These are phyloP conservation scores for Hypoxylon sp. DNA, from an alignment of 2,329 filamentous ascomycete genomes.

Conservation along the genomic window DNA sequence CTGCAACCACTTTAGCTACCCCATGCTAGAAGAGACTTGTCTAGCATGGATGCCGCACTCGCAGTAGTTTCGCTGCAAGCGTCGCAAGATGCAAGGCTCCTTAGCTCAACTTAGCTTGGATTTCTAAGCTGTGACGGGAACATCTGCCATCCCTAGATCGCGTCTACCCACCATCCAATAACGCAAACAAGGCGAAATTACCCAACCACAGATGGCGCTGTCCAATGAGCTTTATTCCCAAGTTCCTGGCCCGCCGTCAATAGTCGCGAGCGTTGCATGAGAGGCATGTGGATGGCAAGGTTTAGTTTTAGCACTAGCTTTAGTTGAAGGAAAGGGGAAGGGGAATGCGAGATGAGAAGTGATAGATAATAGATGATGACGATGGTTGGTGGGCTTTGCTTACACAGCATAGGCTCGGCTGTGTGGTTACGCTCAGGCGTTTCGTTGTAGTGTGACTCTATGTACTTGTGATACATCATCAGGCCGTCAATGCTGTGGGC, in stretches of 20 bases:
- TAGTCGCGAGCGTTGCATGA: not conserved
- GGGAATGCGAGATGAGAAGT: constrained; percentile 2
- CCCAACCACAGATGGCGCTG: not conserved
- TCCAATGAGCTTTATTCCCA: not conserved
- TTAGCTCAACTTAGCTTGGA: not conserved
- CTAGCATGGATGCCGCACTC: not conserved
- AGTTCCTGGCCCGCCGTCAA: constrained; percentile 2
- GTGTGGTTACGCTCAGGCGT: not conserved
- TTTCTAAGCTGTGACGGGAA: not conserved
- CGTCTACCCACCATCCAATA: not conserved
- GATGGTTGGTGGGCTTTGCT: not conserved
- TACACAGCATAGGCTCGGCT: constrained; percentile 5
- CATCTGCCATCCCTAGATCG: not conserved
- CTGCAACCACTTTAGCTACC: constrained; percentile 4
- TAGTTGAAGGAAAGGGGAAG: not conserved
- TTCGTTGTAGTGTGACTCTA: not conserved
- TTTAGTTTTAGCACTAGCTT: not conserved
- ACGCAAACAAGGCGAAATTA: not conserved
- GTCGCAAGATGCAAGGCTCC: constrained; percentile 1
- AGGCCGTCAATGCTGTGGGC: not conserved
- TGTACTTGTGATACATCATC: not conserved
- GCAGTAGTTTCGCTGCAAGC: constrained; percentile 3
- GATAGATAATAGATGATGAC: not conserved
- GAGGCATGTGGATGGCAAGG: not conserved
- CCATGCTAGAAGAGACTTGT: not conserved